Percentiles rank a stretch among this genome's conserved stretches.
Evolutionary conservation across 1,139 yeast genomes (phyloP).

Genomic region (Hansenula lynferdii): DNA sequence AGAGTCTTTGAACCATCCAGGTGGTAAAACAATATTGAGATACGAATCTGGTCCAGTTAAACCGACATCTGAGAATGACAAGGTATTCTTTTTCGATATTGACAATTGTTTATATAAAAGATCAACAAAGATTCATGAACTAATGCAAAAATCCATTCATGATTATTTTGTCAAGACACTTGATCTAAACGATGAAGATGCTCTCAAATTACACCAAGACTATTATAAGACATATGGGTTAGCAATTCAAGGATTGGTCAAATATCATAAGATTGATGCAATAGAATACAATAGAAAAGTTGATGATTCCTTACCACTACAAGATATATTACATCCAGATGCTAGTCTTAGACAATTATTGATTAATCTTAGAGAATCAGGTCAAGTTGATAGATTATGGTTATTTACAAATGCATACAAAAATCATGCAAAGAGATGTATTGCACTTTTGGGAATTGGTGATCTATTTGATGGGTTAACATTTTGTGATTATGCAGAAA

Average conservation of each 20-base stretch:
- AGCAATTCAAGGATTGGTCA: conserved; percentile 87
- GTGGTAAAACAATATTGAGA: conserved; percentile 24
- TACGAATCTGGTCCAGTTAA: conserved; percentile 20
- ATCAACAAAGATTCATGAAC: conserved; percentile 70
- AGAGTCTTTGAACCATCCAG: conserved; percentile 28
- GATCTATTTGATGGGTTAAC: conserved; percentile 93
- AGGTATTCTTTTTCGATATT: conserved; percentile 81
- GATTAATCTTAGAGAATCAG: conserved; percentile 36
- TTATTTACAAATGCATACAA: conserved; percentile 91
- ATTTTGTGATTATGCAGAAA: conserved; percentile 72
- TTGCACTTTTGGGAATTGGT: conserved; percentile 76
- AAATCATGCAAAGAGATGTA: conserved; percentile 77
- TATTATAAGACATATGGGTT: conserved; percentile 88
- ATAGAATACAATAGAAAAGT: conserved; percentile 82
- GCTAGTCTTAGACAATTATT: conserved; percentile 47
- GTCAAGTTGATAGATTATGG: conserved; percentile 64
- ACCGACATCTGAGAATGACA: conserved; percentile 16
- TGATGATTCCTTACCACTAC: conserved; percentile 89
- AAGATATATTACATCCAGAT: conserved; percentile 63
- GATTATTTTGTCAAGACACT: conserved; percentile 68
- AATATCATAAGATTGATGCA: conserved; percentile 81
- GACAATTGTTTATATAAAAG: conserved; percentile 85
- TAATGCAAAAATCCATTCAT: conserved; percentile 86
- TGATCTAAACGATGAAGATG: conserved; percentile 66
- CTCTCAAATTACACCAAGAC: conserved; percentile 60